phyloP scores from a whole-genome alignment of 2,329 filamentous ascomycete genomes.

The Exophiala mesophila region DNA sequence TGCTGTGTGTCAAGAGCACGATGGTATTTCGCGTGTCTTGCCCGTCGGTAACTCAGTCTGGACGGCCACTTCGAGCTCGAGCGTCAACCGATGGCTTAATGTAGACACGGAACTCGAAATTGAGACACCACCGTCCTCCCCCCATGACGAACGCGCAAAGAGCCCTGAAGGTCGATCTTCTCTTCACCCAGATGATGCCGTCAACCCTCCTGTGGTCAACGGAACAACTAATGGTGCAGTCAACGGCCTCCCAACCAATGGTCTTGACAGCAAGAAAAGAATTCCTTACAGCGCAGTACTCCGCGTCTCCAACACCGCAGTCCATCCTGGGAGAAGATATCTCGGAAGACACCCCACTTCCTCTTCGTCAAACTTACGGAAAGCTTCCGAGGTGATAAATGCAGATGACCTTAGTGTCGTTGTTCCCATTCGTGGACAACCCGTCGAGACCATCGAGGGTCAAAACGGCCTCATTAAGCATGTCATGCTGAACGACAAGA shows the following conservation, averaged over 20 bases:
- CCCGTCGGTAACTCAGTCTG: slow-evolving; percentile 71
- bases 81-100: slow-evolving; percentile 86
- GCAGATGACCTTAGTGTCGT: slow-evolving; percentile 44
- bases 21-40: slow-evolving; percentile 57
- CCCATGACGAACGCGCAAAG: slow-evolving; percentile 50
- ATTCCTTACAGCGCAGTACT: slow-evolving; percentile 76
- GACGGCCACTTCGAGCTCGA: slow-evolving; percentile 85
- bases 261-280: slow-evolving; percentile 44
- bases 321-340: slow-evolving; percentile 57
- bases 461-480: slow-evolving; percentile 95
- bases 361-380: slow-evolving; percentile 43
- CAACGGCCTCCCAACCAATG: slow-evolving; percentile 29
- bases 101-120: slow-evolving; percentile 73
- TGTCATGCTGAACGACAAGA: slow-evolving; percentile 82
- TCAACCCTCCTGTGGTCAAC: slow-evolving; percentile 20
- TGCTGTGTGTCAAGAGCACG: slow-evolving; percentile 87
- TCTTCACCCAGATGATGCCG: slow-evolving; percentile 24
- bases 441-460: slow-evolving; percentile 82
- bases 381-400: slow-evolving; percentile 53
- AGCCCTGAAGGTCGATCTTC: slow-evolving; percentile 27
- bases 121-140: slow-evolving; percentile 49
- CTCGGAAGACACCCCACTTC: slow-evolving; percentile 49
- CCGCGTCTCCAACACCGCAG: slow-evolving; percentile 76
- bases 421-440: slow-evolving; percentile 62
- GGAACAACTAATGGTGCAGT: slow-evolving; percentile 17